Conservation (phyloP, 495 filamentous ascomycete genomes). For the Tuber melanosporum region DNA sequence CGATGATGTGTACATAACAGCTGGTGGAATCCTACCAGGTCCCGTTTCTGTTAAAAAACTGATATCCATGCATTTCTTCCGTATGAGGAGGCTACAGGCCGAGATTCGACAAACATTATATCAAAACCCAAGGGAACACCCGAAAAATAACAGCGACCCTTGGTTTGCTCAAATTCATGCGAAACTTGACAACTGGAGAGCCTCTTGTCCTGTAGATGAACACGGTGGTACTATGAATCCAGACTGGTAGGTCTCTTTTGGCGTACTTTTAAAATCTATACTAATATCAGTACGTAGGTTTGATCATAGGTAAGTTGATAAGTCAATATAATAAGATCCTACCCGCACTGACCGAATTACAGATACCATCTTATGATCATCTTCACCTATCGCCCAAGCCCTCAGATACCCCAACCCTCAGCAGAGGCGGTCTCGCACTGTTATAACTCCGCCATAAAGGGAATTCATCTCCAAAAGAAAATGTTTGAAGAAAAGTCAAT, state of each 20-base stretch:
- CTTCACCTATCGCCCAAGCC: conserved; percentile 76
- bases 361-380: conserved; percentile 77
- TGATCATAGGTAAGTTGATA: conserved; percentile 30
- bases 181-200: conserved; percentile 69
- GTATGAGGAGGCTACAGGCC: conserved; percentile 80
- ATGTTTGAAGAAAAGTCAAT: conserved; percentile 67
- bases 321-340: conserved; percentile 12
- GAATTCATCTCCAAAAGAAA: conserved; percentile 67
- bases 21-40: conserved; percentile 64
- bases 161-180: conserved; percentile 77
- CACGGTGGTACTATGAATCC: conserved; percentile 60
- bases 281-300: conserved; percentile 53
- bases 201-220: conserved; percentile 55
- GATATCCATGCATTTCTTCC: conserved; percentile 83
- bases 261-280: conserved; percentile 44
- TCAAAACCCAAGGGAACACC: conserved; percentile 64
- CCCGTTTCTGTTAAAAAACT: conserved; percentile 69
- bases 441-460: conserved; percentile 71
- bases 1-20: conserved; percentile 71
- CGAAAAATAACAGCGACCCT: conserved; percentile 66
- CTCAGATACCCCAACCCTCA: conserved; percentile 80
- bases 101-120: conserved; percentile 82
- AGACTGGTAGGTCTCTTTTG: conserved; percentile 51
- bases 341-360: conserved; percentile 19
- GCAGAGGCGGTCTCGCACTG: conserved; percentile 65